These are phyloP conservation scores for Taphrina flavorubra DNA, from an alignment of 1,139 yeast species.

Conservation along the genomic window DNA sequence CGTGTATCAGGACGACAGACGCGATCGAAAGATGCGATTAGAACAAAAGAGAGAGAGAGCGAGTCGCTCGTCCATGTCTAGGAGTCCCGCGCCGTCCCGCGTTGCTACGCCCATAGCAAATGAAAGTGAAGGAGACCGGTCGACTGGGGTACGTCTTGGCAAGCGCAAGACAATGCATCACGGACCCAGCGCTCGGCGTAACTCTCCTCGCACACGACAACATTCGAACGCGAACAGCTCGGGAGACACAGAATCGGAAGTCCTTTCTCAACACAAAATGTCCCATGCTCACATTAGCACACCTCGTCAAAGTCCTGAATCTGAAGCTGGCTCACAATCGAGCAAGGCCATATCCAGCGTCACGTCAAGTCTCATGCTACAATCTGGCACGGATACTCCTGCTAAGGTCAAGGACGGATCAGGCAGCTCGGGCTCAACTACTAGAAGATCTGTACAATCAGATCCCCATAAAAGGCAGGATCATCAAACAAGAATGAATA, in stretches of 20 bases:
- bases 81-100: constrained; percentile 7
- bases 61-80: not conserved
- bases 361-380: not conserved
- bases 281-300: not conserved
- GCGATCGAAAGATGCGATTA: not conserved
- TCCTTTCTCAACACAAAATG: not conserved
- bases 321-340: not conserved
- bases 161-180: not conserved
- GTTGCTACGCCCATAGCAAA: not conserved
- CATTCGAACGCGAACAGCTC: not conserved
- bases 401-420: not conserved
- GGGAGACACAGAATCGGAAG: not conserved
- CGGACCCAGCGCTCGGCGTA: not conserved
- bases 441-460: not conserved
- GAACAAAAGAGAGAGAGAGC: not conserved
- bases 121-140: not conserved
- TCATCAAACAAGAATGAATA: not conserved
- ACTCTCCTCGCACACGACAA: not conserved
- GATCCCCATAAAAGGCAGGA: not conserved
- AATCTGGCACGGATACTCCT: not conserved
- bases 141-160: not conserved
- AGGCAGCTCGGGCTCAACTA: not conserved
- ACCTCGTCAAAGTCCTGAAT: not conserved
- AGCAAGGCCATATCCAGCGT: not conserved
- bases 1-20: no score